Base-by-base conservation (phyloP, 345 rosid species). In the Salix udensis region DNA sequence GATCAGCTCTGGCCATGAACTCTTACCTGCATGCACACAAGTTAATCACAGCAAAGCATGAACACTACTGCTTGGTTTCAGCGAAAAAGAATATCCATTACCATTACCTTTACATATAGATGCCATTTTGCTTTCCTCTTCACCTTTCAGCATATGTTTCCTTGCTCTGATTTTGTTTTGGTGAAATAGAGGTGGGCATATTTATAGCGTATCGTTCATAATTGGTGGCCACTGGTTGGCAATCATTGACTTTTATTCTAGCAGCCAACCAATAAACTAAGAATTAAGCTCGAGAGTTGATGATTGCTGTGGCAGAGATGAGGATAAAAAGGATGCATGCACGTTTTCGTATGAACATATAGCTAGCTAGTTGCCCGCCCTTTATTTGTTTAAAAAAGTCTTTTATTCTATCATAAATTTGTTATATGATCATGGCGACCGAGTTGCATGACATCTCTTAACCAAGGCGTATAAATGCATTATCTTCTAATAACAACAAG, bases 1-100 rank as follows among this genome's bases (percentile, higher is more conserved):
- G 7, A 74, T 0, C 5, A 74, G 65, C 78, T 79, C 78, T 7
- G 82, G 82, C 82, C 82, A 79, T 31, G 82, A 68, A 69, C 60
- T 48, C 60, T 74, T 79, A 14, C 82, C 82, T 78, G 42, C 76
- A 65, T 39, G n/a, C 1, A 24, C 21, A 24, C 73, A 70, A 70
- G n/a, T 62, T 24, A 42, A 10, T 39, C 40, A 42, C 18, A 24
- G 12, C 19, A 15, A 24, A 23, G 18, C 18, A 62, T 52, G 23
- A 8, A 52, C 60, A 2, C n/a, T n/a, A n/a, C n/a, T n/a, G n/a
- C 60, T 19, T 19, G 36, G 4, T 52, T 19, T 2, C 19, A 1
- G 60, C 10, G 60, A 52, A 52, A n/a, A 52, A 52, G 7, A 19
- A 19, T 7, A 52, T 52, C 2, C 24, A 52, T 52, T 52, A 52